These are phyloP conservation scores for Hygrophorus russula DNA, from an alignment of 768 basidiomycete species.

Conservation along the genomic window DNA sequence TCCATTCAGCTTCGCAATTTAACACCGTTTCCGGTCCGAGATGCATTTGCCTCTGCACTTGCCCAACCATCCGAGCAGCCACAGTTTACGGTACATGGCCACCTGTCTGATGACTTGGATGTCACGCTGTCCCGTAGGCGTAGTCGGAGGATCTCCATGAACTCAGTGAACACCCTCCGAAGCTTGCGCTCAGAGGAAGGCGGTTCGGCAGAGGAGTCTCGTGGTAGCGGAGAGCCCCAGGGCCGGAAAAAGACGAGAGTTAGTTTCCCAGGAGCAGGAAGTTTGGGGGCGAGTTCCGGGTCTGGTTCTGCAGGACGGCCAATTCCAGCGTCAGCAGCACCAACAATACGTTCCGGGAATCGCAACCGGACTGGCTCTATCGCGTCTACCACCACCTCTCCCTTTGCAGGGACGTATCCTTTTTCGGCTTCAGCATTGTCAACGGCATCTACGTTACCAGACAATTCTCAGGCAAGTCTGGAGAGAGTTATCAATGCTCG, in stretches of 20 bases:
- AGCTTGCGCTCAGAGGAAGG: constrained; percentile 37
- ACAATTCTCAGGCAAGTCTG: constrained; percentile 56
- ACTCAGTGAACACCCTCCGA: constrained; percentile 40
- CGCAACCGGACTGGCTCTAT: constrained; percentile 43
- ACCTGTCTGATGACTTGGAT: constrained; percentile 63
- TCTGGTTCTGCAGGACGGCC: not conserved
- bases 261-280: constrained; percentile 18
- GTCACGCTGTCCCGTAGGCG: constrained; percentile 47
- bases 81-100: constrained; percentile 45
- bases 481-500: constrained; percentile 65
- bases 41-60: constrained; percentile 66
- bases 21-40: constrained; percentile 75
- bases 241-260: constrained; percentile 34
- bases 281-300: constrained; percentile 8
- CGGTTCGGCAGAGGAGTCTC: constrained; percentile 18
- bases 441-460: constrained; percentile 22
- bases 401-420: constrained; percentile 14
- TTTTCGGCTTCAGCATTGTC: not conserved
- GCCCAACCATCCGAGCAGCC: constrained; percentile 52
- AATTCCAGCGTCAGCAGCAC: constrained; percentile 10
- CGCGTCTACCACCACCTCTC: constrained; percentile 31
- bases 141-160: constrained; percentile 46
- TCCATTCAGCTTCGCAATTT: constrained; percentile 70
- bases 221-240: constrained; percentile 17
- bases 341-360: constrained; percentile 22